Base-by-base conservation (phyloP, 1,284 basidiomycete genomes). In the Neolentinus lepideus region DNA sequence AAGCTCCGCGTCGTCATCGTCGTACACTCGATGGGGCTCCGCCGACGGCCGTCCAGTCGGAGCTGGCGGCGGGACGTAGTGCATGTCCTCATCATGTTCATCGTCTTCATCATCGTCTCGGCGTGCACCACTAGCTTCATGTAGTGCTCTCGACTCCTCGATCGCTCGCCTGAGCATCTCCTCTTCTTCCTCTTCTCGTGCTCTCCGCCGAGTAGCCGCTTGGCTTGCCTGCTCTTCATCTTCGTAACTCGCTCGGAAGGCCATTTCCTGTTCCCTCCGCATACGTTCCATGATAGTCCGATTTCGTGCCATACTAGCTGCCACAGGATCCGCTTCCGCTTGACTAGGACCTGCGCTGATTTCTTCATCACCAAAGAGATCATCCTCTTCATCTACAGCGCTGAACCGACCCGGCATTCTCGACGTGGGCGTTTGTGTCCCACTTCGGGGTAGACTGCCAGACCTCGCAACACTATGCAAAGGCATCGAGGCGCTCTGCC, bases 1-100 rank as follows among this genome's bases (percentile, higher is more conserved):
- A 35, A 95, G 72, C 64, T 91, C 88, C 33, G 79, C 84, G 62
- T 96, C 92, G 61, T 94, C 92, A 61, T 94, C 90, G 61, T 94
- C 92, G 61, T 93, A 90, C 36, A 84, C 80, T 52, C 79, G 65
- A 51, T 65, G 60, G 38, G 6, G 35, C 22, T 57, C 60, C 64
- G 61, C 55, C 9, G 60, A 54, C 6, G 58, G 16, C 14, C 56
- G 27, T n/a, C 27, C 50, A 35, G 60, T 22, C 1, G 59, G 43
- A 2, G 58, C 21, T 51, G 61, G 8, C 26, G 57, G 10, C 59
- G 24, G 27, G n/a, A 33, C 31, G 27, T 50, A 47, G 58, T 57
- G 57, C 35, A 61, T 61, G 16, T 74, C 70, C n/a, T 66, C 70
- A 9, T 71, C 69, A 36, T 70, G 69, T 33, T 64, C n/a, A n/a